Percentiles rank a stretch among this genome's conserved stretches.
Conservation (phyloP, 1,139 yeast genomes). For the Suhomyces atakaporum region DNA sequence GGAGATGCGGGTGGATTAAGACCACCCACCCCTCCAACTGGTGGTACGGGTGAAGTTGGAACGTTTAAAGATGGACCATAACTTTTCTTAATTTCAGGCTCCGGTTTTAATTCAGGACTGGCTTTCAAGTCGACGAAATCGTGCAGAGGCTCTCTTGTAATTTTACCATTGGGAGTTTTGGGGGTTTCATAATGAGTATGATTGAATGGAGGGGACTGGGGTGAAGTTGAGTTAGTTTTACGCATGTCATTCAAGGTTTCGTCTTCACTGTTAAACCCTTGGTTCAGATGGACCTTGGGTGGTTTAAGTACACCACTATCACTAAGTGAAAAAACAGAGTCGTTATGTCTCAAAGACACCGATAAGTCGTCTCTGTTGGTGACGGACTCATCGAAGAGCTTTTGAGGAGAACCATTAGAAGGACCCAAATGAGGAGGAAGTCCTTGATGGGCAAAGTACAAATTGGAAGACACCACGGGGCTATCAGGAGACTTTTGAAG, state of each 20-base stretch:
- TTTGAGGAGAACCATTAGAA: conserved; percentile 22
- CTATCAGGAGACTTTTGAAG: conserved; percentile 16
- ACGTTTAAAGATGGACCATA: neutral
- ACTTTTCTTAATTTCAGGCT: neutral
- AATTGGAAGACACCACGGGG: conserved; percentile 43
- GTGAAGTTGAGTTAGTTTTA: conserved; percentile 5
- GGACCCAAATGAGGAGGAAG: conserved; percentile 49
- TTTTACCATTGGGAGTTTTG: conserved; percentile 11
- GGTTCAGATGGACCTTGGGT: conserved; percentile 22
- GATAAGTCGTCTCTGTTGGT: conserved; percentile 27
- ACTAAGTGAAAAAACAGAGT: conserved; percentile 38
- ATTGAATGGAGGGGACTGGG: conserved; percentile 6
- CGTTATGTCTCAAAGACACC: conserved; percentile 45
- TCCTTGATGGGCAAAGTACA: conserved; percentile 58
- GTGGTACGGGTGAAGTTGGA: conserved; percentile 3
- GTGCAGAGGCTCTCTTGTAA: conserved; percentile 1
- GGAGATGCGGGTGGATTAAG: conserved; percentile 17
- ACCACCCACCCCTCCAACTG: conserved; percentile 1
- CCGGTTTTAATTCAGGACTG: conserved; percentile 3
- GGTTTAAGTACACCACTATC: conserved; percentile 25
- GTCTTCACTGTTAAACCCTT: conserved; percentile 16
- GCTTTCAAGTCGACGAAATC: neutral
- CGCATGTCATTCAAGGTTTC: conserved; percentile 10
- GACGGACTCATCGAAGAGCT: conserved; percentile 7
- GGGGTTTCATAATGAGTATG: conserved; percentile 6